A percentile compares a stretch with the other conserved stretches of the same genome.
phyloP scores from a whole-genome alignment of 208 protist species.

The Wallacemonas sp. region DNA sequence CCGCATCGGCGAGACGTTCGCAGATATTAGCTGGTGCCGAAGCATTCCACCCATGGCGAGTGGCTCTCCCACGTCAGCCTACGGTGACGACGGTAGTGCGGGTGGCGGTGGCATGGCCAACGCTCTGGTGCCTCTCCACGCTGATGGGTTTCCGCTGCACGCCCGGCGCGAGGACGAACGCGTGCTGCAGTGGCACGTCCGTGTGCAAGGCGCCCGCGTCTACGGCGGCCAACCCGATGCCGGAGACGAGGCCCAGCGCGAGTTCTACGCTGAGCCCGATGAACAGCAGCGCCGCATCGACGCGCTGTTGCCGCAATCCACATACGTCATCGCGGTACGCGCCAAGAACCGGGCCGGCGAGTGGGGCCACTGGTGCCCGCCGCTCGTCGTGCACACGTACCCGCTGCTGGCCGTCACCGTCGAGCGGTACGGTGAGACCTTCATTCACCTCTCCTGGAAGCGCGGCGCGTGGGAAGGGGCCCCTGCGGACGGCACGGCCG shows the following conservation, averaged over 20 bases:
- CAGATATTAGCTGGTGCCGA: constrained; percentile 81
- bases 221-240: constrained; percentile 63
- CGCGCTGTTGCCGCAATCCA: constrained; percentile 56
- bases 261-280: constrained; percentile 50
- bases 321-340: constrained; percentile 76
- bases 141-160: constrained; percentile 22
- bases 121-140: not conserved
- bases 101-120: constrained; percentile 2
- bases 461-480: constrained; percentile 35
- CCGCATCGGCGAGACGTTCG: constrained; percentile 78
- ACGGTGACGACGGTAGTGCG: constrained; percentile 4
- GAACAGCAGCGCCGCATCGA: constrained; percentile 54
- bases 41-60: constrained; percentile 1
- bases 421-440: constrained; percentile 80
- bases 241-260: constrained; percentile 29
- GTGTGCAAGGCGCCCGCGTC: constrained; percentile 64
- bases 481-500: constrained; percentile 5
- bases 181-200: constrained; percentile 84
- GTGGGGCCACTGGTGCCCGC: constrained; percentile 88
- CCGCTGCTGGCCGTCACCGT: constrained; percentile 67
- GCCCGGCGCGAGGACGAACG: constrained; percentile 58
- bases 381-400: constrained; percentile 57
- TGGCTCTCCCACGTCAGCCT: not conserved
- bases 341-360: constrained; percentile 64
- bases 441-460: constrained; percentile 75